Percentiles rank a stretch among this genome's conserved stretches.
Conservation (phyloP, 2,329 filamentous ascomycete genomes). For the Hypocrella siamensis region DNA sequence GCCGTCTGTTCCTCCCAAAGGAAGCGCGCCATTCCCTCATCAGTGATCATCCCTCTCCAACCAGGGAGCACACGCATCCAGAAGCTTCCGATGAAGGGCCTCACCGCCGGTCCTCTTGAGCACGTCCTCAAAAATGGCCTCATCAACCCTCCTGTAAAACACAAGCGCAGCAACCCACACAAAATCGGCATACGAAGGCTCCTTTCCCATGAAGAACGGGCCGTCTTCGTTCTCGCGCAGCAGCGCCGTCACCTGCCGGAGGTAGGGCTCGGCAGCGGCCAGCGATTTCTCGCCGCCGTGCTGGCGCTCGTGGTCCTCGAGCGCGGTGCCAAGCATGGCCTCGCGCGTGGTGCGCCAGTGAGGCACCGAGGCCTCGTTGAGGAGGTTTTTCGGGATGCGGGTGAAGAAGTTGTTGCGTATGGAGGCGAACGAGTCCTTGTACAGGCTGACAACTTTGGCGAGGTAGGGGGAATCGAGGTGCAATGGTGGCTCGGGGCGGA, state of each 20-base stretch:
- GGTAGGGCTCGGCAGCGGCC: slow-evolving; percentile 20
- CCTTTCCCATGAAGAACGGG: slow-evolving; percentile 43
- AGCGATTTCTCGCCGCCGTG: slow-evolving; percentile 34
- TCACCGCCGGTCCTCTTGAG: slow-evolving; percentile 21
- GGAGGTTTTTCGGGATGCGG: slow-evolving; percentile 29
- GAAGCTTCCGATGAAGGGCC: slow-evolving; percentile 20
- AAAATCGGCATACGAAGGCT: slow-evolving; percentile 41
- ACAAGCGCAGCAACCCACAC: slow-evolving; percentile 33
- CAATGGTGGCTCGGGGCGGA: slow-evolving; percentile 40
- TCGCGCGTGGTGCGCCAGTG: slow-evolving; percentile 42
- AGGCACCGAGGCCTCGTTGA: slow-evolving; percentile 31
- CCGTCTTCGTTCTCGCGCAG: slow-evolving; percentile 41
- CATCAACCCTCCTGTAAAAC: slow-evolving; percentile 20
- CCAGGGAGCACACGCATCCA: slow-evolving; percentile 25
- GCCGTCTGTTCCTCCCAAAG: neutral
- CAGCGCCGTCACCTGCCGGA: slow-evolving; percentile 11
- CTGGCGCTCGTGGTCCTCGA: slow-evolving; percentile 31
- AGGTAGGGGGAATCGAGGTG: slow-evolving; percentile 38
- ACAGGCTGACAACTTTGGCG: slow-evolving; percentile 23
- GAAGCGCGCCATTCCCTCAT: too few relatives aligned
- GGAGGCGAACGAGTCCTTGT: slow-evolving; percentile 14
- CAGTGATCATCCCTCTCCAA: slow-evolving; percentile 21
- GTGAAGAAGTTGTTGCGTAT: slow-evolving; percentile 29
- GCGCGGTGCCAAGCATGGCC: slow-evolving; percentile 30
- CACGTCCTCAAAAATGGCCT: slow-evolving; percentile 17